Evolutionary conservation across 257 asterid genomes (phyloP), one percentile per base, ranked within the genome.

Genomic region (Fraxinus americana): DNA sequence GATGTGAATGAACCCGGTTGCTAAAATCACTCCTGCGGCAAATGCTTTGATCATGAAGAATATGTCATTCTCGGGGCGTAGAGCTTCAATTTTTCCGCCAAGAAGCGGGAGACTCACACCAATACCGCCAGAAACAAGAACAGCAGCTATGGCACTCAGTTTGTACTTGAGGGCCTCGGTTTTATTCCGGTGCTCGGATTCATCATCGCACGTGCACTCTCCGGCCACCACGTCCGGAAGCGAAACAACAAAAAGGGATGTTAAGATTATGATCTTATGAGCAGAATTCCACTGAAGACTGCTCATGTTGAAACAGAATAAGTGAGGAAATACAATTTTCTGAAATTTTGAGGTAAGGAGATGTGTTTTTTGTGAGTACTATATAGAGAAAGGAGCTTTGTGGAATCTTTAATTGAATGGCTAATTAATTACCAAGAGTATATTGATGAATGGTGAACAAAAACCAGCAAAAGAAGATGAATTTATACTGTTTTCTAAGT

Each of bases 41-140:
- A 90, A 90, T 66, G 94, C 90, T 75, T 88, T 88, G 78, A 90
- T 80, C 91, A 90, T 83, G 94, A 90, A 90, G 86, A 90, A 90
- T 4, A 85, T 73, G 83, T 90, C 86, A 81, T 86, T 89, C 25
- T 89, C 94, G 0, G 90, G 89, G 7, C 86, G 75, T 27, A 89
- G 78, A 41, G 69, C 75, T 4, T 80, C 57, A 61, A 86, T 67
- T 17, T 65, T 81, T 59, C 80, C 75, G 38, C 90, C 94, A 10
- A 89, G 85, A 9, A 89, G 66, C 4, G 94, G 94, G 67, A 88
- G 77, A 78, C 92, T 79, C 70, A 88, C 86, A 25, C 94, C 94
- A 19, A 86, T 70, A 70, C 85, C 86, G 0, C 94, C 92, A 7
- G 87, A 83, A 27, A 81, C 68, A 29, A 89, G 89, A 48, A 89